Percentiles rank a stretch among this genome's conserved stretches.
phyloP scores from a whole-genome alignment of 1,284 basidiomycete genomes.

The Tilletia caries region DNA sequence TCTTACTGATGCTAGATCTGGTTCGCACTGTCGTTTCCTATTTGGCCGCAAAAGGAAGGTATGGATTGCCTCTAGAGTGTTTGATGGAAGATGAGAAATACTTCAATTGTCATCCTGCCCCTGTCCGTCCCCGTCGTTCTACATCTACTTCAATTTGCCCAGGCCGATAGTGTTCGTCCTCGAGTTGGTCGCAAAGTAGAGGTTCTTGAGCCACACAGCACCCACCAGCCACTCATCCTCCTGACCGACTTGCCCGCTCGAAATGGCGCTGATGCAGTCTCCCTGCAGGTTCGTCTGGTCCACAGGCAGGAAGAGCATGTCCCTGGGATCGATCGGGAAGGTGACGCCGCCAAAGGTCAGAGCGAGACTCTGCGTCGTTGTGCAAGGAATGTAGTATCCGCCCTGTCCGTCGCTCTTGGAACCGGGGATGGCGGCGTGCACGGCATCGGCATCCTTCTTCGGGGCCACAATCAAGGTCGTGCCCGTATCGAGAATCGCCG shows the following conservation, averaged over 20 bases:
- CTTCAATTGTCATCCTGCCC: too few relatives aligned
- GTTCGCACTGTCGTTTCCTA: too few relatives aligned
- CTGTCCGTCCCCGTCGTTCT: too few relatives aligned
- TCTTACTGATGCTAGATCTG: too few relatives aligned
- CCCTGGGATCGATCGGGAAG: constrained; percentile 60
- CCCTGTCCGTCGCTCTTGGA: constrained; percentile 56
- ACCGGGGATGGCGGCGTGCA: constrained; percentile 66
- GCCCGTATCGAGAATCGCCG: constrained; percentile 52
- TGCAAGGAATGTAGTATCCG: constrained; percentile 74
- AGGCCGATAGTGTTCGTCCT: constrained; percentile 68
- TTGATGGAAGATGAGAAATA: too few relatives aligned
- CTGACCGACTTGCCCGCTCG: constrained; percentile 58
- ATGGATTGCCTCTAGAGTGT: constrained; percentile 1
- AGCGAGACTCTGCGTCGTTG: constrained; percentile 64
- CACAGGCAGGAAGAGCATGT: constrained; percentile 69
- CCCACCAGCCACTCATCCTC: constrained; percentile 68
- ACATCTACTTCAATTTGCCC: constrained; percentile 54
- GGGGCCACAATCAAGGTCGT: constrained; percentile 56
- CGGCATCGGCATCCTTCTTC: constrained; percentile 58
- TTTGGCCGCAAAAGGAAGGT: neutral
- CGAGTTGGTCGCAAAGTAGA: constrained; percentile 67
- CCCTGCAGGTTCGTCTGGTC: constrained; percentile 64
- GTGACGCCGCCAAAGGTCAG: constrained; percentile 65
- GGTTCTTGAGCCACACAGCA: constrained; percentile 53
- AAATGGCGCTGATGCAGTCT: constrained; percentile 72